A percentile compares a stretch with the other conserved stretches of the same genome.
These are phyloP conservation scores for Kazachstania sp. DNA, from an alignment of 1,139 yeast genomes.

Conservation along the genomic window DNA sequence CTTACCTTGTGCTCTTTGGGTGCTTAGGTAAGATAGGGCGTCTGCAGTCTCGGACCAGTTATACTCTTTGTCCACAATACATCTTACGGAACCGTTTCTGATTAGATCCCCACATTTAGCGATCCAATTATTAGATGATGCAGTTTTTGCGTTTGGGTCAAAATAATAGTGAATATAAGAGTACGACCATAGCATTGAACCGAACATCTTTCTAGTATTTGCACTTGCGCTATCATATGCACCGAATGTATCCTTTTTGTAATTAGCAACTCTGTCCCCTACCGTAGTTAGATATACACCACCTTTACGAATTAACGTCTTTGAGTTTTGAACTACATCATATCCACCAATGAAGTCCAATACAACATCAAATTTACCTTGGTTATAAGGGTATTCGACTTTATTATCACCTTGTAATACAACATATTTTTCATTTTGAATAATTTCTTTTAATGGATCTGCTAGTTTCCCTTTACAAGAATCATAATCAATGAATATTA, in stretches of 20 bases:
- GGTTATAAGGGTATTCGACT: constrained; percentile 22
- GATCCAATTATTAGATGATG: constrained; percentile 30
- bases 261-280: constrained; percentile 42
- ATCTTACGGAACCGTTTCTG: constrained; percentile 35
- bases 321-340: constrained; percentile 29
- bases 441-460: constrained; percentile 24
- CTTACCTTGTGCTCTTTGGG: constrained; percentile 59
- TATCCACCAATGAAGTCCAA: constrained; percentile 46
- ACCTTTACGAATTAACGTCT: constrained; percentile 31
- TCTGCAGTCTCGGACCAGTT: constrained; percentile 44
- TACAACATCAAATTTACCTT: constrained; percentile 37
- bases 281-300: constrained; percentile 47
- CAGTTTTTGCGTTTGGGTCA: constrained; percentile 26
- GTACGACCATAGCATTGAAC: constrained; percentile 30
- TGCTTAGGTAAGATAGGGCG: constrained; percentile 44
- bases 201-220: constrained; percentile 33
- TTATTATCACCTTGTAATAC: constrained; percentile 26
- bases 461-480: constrained; percentile 25
- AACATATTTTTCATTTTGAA: constrained; percentile 20
- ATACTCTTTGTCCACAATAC: constrained; percentile 46
- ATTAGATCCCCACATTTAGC: constrained; percentile 36
- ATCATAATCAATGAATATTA: constrained; percentile 27
- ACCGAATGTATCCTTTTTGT: constrained; percentile 32
- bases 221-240: constrained; percentile 34
- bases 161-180: constrained; percentile 32